Evolutionary conservation across 202 grass and related monocot genomes (phyloP), one percentile per base, ranked within the genome.

Genomic region (Dendrocalamus latiflorus): DNA sequence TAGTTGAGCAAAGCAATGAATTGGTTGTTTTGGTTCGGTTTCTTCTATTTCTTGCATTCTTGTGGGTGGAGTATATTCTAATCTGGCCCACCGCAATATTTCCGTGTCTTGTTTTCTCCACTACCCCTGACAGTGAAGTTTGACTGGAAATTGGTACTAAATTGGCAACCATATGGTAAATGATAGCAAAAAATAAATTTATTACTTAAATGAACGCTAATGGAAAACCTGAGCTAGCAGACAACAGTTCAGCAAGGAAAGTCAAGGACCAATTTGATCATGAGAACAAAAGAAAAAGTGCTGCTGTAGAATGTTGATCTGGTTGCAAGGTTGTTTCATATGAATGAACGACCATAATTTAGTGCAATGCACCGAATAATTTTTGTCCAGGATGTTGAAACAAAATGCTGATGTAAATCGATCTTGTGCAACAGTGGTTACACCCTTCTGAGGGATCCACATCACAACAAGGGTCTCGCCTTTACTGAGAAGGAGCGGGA

Each of bases 391-490:
- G 20, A 60, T 59, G 17, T 14, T 48, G 51, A 67, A 87, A 16
- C 4, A 60, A 21, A 56, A 49, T 84, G 70, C 63, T 90, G 58
- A 90, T 49, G 10, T 22, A 5, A 15, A 16, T 36, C 28, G 37
- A 57, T 75, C 43, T 82, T 56, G 26, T 86, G 75, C 63, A 55
- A 88, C 80, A 96, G 97, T 77, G 97, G 97, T 55, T 94, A 96
- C 69, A 91, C 81, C 77, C 87, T 99, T 25, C 59, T 99, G 88
- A 88, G 97, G 82, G 97, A 99, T 88, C 97, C 97, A 17, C 97
- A 86, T 47, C 80, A 99, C 89, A 99, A 99, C 81, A 99, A 99
- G 83, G 93, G 87, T 8, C 89, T 99, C 16, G 89, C 93, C 49
- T 99, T 96, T 41, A 88, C 65, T 1, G 91, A 94, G 76, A 86